Evolutionary conservation across 2,329 filamentous ascomycete genomes (phyloP).

Genomic region (Emergomyces africanus): DNA sequence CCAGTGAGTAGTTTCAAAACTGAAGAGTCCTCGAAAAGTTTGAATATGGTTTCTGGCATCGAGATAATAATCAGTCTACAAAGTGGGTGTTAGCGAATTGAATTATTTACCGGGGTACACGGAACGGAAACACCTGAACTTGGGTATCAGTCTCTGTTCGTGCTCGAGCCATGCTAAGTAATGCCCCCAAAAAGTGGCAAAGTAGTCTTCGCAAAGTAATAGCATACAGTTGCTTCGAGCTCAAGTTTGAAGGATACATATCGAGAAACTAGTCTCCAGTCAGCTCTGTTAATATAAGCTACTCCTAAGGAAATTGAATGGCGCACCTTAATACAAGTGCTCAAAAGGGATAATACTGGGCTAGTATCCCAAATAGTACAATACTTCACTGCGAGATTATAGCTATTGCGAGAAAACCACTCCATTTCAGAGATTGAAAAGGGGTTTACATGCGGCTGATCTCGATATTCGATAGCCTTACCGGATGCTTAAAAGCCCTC

Average conservation of each 20-base stretch:
- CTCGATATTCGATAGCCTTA: constrained; percentile 31
- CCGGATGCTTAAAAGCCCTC: constrained; percentile 25
- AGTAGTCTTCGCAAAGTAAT: constrained; percentile 49
- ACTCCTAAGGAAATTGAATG: not conserved
- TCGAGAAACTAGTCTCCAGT: constrained; percentile 30
- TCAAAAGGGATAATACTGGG: constrained; percentile 43
- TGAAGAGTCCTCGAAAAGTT: constrained; percentile 37
- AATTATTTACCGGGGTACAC: not conserved
- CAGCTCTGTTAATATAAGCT: constrained; percentile 15
- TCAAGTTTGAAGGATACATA: constrained; percentile 18
- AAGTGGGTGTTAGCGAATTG: not conserved
- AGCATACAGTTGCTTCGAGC: constrained; percentile 27
- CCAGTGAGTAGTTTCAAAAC: constrained; percentile 30
- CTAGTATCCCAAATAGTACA: constrained; percentile 44
- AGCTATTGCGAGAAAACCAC: constrained; percentile 74
- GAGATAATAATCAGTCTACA: constrained; percentile 49
- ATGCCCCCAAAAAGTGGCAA: constrained; percentile 54
- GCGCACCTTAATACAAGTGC: constrained; percentile 31
- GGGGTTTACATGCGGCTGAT: constrained; percentile 31
- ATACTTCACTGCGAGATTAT: constrained; percentile 60
- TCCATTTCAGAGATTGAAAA: constrained; percentile 57
- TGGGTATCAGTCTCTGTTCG: constrained; percentile 31
- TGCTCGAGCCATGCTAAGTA: constrained; percentile 35
- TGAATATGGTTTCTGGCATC: constrained; percentile 47
- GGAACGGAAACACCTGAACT: constrained; percentile 22